Percentiles rank a stretch among this genome's conserved stretches.
These are phyloP conservation scores for Sclerotinia trifoliorum DNA, from an alignment of 2,329 filamentous ascomycete species.

Conservation along the genomic window DNA sequence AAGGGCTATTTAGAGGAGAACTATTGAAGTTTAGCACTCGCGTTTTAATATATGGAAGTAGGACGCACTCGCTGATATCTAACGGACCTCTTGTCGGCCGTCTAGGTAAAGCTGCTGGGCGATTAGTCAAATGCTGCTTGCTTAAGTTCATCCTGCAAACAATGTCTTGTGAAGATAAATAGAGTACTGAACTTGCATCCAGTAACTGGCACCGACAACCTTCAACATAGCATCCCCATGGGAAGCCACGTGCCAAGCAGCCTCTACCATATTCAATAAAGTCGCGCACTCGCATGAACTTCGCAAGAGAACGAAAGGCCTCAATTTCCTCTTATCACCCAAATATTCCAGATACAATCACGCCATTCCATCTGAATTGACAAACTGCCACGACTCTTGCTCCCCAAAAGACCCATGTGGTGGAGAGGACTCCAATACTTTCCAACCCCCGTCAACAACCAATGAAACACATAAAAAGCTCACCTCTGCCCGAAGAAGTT, in stretches of 20 bases:
- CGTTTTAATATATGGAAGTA: constrained; percentile 4
- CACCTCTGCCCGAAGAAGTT: constrained; percentile 21
- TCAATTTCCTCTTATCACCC: not conserved
- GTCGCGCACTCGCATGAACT: not conserved
- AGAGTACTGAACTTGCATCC: not conserved
- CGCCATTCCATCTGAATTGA: not conserved
- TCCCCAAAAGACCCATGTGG: not conserved
- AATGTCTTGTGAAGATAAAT: not conserved
- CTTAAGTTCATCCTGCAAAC: not conserved
- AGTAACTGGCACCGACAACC: not conserved
- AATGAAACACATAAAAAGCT: not conserved
- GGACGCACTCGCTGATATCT: constrained; percentile 69
- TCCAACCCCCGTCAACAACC: not conserved
- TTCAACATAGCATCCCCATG: not conserved
- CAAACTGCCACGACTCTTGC: too few species aligned
- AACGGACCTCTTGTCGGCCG: constrained; percentile 77
- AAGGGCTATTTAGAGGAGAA: constrained; percentile 25
- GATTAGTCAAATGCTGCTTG: constrained; percentile 3
- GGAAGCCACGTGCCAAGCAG: not conserved
- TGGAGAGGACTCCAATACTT: not conserved
- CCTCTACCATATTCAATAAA: not conserved
- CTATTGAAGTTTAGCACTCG: constrained; percentile 21
- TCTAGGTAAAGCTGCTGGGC: constrained; percentile 46
- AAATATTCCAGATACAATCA: too few species aligned
- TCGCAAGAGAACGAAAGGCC: not conserved